Percentiles rank a stretch among this genome's conserved stretches.
phyloP scores from a whole-genome alignment of 2,329 filamentous ascomycete genomes.

The Stachybotrys echinatus region DNA sequence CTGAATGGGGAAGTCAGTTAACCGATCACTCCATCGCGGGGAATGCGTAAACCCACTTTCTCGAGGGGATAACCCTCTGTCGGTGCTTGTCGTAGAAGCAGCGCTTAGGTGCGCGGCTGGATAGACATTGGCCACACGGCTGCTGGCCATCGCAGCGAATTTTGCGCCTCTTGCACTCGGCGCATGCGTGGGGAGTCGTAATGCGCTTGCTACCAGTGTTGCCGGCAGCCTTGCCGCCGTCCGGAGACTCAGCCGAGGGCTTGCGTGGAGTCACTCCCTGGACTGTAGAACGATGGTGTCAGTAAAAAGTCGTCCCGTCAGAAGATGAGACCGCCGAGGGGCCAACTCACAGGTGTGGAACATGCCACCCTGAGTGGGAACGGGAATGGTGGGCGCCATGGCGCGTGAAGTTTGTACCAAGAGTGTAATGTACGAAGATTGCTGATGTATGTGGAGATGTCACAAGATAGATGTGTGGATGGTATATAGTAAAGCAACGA shows the following conservation, averaged over 20 bases:
- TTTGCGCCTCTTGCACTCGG: conserved; percentile 74
- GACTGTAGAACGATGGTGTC: conserved; percentile 25
- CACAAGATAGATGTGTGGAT: too few species aligned
- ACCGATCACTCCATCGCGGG: neutral
- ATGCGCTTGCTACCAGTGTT: conserved; percentile 39
- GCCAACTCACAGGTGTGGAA: conserved; percentile 32
- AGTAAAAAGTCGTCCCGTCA: neutral
- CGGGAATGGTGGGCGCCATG: conserved; percentile 37
- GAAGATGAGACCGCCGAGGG: neutral
- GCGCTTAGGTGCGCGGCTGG: conserved; percentile 72
- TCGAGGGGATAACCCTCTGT: conserved; percentile 69
- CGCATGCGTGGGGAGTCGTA: conserved; percentile 60
- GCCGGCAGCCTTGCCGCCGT: conserved; percentile 31
- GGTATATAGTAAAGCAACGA: neutral
- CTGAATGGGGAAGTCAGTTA: conserved; percentile 20
- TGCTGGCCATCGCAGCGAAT: conserved; percentile 80
- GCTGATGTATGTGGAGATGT: neutral
- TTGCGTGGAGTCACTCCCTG: conserved; percentile 49
- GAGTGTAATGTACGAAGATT: too few species aligned
- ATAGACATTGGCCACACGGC: conserved; percentile 77
- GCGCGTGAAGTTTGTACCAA: conserved; percentile 6
- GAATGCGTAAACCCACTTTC: conserved; percentile 52
- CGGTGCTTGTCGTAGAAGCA: conserved; percentile 80
- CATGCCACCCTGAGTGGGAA: conserved; percentile 45
- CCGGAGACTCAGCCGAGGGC: conserved; percentile 32